Percentiles rank a stretch among this genome's conserved stretches.
Evolutionary conservation across 1,139 yeast genomes (phyloP).

Genomic region (Pichia inconspicua): DNA sequence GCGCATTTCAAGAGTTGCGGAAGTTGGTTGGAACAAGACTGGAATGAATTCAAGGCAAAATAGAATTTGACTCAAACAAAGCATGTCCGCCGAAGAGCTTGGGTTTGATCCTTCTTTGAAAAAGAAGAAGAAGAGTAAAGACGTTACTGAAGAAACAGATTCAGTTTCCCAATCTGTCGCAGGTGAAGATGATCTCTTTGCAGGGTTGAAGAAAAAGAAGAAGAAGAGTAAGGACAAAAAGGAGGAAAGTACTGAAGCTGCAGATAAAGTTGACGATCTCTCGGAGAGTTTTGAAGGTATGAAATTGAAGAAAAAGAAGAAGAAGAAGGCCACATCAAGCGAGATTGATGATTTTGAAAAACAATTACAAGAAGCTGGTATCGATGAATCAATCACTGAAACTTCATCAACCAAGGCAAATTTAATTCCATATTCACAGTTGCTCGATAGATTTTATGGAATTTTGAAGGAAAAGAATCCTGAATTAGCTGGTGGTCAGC

Average conservation of each 20-base stretch:
- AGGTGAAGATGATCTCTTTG: conserved; percentile 43
- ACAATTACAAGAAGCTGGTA: conserved; percentile 85
- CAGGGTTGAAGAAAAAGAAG: conserved; percentile 50
- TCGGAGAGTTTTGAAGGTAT: conserved; percentile 65
- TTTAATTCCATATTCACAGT: conserved; percentile 69
- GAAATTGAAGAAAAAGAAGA: conserved; percentile 58
- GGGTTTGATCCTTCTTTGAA: conserved; percentile 74
- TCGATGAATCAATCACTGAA: conserved; percentile 37
- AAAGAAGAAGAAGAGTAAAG: conserved; percentile 76
- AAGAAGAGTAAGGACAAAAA: conserved; percentile 32
- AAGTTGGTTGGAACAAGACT: not conserved
- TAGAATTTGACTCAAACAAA: not conserved
- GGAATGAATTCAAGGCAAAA: not conserved
- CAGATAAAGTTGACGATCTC: conserved; percentile 44
- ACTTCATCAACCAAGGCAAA: conserved; percentile 31
- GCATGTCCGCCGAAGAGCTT: conserved; percentile 42
- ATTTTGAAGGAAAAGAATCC: conserved; percentile 91
- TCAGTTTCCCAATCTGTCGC: conserved; percentile 16
- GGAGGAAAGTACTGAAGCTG: conserved; percentile 26
- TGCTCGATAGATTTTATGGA: conserved; percentile 75
- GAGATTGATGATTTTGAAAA: conserved; percentile 77
- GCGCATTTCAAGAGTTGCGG: not conserved
- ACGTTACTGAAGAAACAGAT: conserved; percentile 28
- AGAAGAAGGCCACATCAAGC: conserved; percentile 64
- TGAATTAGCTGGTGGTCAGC: conserved; percentile 93